Percentiles rank a stretch among this genome's conserved stretches.
Conservation (phyloP, 768 basidiomycete genomes). For the Amanita muscaria region DNA sequence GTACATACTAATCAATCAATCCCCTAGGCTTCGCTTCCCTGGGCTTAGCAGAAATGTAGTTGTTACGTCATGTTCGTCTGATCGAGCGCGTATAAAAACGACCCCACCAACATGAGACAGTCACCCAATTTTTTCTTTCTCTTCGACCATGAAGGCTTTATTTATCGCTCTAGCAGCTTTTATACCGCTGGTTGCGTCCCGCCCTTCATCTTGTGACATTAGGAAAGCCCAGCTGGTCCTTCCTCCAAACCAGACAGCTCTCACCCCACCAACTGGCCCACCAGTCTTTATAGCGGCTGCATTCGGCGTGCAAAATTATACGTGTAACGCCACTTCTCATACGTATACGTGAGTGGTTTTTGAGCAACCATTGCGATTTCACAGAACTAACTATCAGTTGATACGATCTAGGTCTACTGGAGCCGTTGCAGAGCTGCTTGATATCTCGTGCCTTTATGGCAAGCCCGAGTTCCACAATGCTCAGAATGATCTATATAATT, state of each 20-base stretch:
- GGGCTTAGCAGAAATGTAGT: too few species aligned
- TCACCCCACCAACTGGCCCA: background rate
- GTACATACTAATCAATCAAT: too few species aligned
- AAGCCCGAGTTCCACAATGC: slow-evolving; percentile 20
- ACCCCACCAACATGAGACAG: too few species aligned
- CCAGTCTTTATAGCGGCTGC: slow-evolving; percentile 35
- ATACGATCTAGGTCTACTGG: slow-evolving; percentile 29
- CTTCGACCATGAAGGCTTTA: too few species aligned
- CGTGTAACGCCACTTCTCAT: slow-evolving; percentile 33
- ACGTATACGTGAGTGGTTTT: slow-evolving; percentile 29
- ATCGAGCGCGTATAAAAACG: too few species aligned
- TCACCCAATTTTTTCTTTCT: too few species aligned
- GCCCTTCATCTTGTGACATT: too few species aligned
- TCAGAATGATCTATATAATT: slow-evolving; percentile 16
- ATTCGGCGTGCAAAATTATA: slow-evolving; percentile 50
- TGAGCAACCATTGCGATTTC: background rate
- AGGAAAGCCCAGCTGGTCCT: too few species aligned
- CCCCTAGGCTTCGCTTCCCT: too few species aligned
- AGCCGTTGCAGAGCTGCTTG: slow-evolving; percentile 45
- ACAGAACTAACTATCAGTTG: background rate
- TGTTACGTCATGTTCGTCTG: too few species aligned
- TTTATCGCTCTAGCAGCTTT: slow-evolving; percentile 16
- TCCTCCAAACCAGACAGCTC: background rate
- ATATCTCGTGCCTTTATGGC: slow-evolving; percentile 39
- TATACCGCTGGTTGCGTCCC: too few species aligned